A percentile compares a stretch with the other conserved stretches of the same genome.
phyloP scores from a whole-genome alignment of 306 rosid species.

The Gastrolobium bilobum region DNA sequence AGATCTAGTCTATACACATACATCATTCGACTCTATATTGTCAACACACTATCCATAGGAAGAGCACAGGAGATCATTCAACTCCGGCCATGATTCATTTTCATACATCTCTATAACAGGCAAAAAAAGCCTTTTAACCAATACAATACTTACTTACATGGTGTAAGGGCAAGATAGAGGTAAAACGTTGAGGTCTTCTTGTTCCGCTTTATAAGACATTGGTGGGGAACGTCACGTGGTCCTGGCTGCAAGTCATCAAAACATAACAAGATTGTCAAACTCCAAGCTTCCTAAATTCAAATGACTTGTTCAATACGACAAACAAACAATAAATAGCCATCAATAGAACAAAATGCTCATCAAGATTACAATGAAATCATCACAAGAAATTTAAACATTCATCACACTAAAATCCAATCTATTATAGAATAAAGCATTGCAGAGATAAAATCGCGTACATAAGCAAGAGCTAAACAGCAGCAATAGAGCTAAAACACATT shows the following conservation, averaged over 20 bases:
- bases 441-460: constrained; percentile 5
- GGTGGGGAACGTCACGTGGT: constrained; percentile 77
- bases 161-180: constrained; percentile 82
- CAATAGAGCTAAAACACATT: constrained; percentile 3
- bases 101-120: constrained; percentile 40
- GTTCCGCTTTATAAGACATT: constrained; percentile 88
- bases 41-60: constrained; percentile 43
- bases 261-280: constrained; percentile 45
- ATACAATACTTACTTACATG: constrained; percentile 73
- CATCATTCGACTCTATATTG: constrained; percentile 16
- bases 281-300: constrained; percentile 34
- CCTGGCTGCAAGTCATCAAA: constrained; percentile 86
- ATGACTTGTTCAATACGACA: neutral
- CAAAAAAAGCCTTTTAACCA: constrained; percentile 33
- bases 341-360: constrained; percentile 3
- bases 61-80: constrained; percentile 4
- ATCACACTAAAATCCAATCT: neutral
- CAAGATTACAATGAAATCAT: constrained; percentile 24
- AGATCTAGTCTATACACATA: constrained; percentile 27
- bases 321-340: constrained; percentile 18
- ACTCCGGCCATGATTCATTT: constrained; percentile 28
- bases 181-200: constrained; percentile 89
- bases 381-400: constrained; percentile 7
- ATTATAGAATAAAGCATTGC: constrained; percentile 6
- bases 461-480: neutral